Conservation (phyloP, 2,329 filamentous ascomycete species). For the Grosmannia serpens region DNA sequence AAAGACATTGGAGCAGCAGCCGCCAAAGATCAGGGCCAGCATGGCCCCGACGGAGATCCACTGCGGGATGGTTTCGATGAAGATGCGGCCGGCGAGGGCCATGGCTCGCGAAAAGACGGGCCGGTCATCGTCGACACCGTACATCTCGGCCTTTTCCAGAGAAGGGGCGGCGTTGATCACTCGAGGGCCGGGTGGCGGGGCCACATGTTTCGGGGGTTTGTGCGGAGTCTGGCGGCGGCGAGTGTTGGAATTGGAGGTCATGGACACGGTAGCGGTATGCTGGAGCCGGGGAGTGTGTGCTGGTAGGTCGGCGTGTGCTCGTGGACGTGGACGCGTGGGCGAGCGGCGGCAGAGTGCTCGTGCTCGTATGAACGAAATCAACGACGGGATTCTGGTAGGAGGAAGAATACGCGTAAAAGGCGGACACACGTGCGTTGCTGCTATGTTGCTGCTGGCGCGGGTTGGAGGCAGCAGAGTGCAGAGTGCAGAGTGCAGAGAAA, state of each 20-base stretch:
- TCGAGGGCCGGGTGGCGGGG: conserved; percentile 29
- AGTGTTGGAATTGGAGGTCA: conserved; percentile 28
- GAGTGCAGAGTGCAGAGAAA: background rate
- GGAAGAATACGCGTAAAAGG: background rate
- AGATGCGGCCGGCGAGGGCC: conserved; percentile 39
- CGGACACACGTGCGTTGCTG: background rate
- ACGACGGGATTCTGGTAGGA: too few species aligned
- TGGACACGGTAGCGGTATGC: conserved; percentile 19
- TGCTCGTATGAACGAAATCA: too few species aligned
- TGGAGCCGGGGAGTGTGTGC: background rate
- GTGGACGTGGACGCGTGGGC: background rate
- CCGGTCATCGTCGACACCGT: conserved; percentile 41
- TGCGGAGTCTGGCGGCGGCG: conserved; percentile 33
- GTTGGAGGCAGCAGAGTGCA: background rate
- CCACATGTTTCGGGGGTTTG: conserved; percentile 29
- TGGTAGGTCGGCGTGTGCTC: background rate
- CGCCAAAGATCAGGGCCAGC: conserved; percentile 82
- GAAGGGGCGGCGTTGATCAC: conserved; percentile 43
- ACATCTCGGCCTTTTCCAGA: conserved; percentile 42
- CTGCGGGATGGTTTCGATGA: conserved; percentile 47
- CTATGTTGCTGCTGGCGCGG: background rate
- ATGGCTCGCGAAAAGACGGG: conserved; percentile 37
- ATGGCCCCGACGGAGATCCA: conserved; percentile 56
- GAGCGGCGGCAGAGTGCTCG: background rate
- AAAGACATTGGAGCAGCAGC: conserved; percentile 62